Evolutionary conservation across 768 basidiomycete genomes (phyloP), one percentile per base, ranked within the genome.

Genomic region (Pleurotus tuber-regium): DNA sequence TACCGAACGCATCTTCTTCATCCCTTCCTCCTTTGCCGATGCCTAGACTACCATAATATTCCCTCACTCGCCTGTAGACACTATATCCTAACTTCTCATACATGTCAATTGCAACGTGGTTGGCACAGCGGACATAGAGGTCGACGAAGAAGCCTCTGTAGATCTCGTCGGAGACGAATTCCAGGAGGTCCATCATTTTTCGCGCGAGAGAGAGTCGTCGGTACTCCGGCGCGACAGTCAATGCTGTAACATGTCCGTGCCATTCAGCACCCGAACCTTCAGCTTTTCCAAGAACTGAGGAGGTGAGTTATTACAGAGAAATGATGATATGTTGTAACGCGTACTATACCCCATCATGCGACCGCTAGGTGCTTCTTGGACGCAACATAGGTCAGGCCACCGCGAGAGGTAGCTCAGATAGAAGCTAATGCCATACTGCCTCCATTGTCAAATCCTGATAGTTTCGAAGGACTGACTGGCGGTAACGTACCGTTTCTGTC

Each of bases 201-300:
- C 84, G 82, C 0, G 92, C 96, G 39, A 98, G 84, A 1, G 84
- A 83, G 2, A 98, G 79, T 2, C 90, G 86, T 35, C 97, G 88
- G 68, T 92, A 97, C 60, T 91, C 86, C 10, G 97, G 97, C 0
- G 94, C 89, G 50, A 99, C 93, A 4, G 94, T 92, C 43, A 99
- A 74, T 0, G 95, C 95, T 0, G 96, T 98, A 61, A 98, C 86
- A 62, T 98, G 97, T 0, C 93, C 96, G 61, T 94, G 92, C 84
- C 89, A 92, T 61, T 95, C 93, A 1, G 68, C 52, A 0, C 75
- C 73, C 4, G 66, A 56, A 2, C 94, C 93, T 67, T 97, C 93
- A 1, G 94, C 92, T 62, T 98, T 99, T 21, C 93, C 94, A 44
- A 99, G 76, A 59, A 98, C 97, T 98, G 60, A 29, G 16, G 31